These are phyloP conservation scores for Penicillium manginii DNA, from an alignment of 495 filamentous ascomycete species.

Conservation along the genomic window DNA sequence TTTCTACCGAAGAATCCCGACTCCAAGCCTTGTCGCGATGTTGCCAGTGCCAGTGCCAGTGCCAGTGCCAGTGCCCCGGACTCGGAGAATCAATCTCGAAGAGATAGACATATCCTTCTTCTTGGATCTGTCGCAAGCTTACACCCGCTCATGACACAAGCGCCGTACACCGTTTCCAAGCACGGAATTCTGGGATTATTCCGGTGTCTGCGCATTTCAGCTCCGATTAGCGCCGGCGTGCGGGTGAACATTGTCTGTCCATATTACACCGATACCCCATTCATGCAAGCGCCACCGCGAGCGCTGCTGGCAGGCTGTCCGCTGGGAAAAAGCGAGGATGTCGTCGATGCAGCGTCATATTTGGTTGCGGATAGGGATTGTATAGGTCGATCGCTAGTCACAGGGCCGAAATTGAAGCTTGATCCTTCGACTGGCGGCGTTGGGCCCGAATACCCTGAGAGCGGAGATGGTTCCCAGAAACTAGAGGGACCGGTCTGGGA, in stretches of 20 bases:
- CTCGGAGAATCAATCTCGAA: not conserved
- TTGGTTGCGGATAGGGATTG: slow-evolving; percentile 13
- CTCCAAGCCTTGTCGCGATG: slow-evolving; percentile 4
- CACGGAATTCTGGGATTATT: slow-evolving; percentile 16
- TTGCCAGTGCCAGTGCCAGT: not conserved
- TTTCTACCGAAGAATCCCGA: slow-evolving; percentile 16
- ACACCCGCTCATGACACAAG: slow-evolving; percentile 16
- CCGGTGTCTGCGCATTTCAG: slow-evolving; percentile 12
- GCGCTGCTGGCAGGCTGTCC: slow-evolving; percentile 11
- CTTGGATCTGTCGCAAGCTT: slow-evolving; percentile 16
- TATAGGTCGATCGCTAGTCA: slow-evolving; percentile 16
- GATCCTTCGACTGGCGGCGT: slow-evolving; percentile 8
- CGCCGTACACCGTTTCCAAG: slow-evolving; percentile 17
- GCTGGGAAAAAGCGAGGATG: slow-evolving; percentile 14
- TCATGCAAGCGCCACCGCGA: slow-evolving; percentile 14
- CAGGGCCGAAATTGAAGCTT: slow-evolving; percentile 12
- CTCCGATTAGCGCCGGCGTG: slow-evolving; percentile 10
- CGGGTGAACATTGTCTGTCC: slow-evolving; percentile 18
- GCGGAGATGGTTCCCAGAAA: not conserved
- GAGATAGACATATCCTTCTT: slow-evolving; percentile 14
- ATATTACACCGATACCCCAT: slow-evolving; percentile 15
- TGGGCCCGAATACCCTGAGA: not conserved
- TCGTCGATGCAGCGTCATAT: slow-evolving; percentile 16
- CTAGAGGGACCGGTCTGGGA: slow-evolving; percentile 15
- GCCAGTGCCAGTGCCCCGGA: not conserved